A percentile compares a stretch with the other conserved stretches of the same genome.
These are phyloP conservation scores for Boletus rufocinnamomeus DNA, from an alignment of 768 basidiomycete genomes.

Conservation along the genomic window DNA sequence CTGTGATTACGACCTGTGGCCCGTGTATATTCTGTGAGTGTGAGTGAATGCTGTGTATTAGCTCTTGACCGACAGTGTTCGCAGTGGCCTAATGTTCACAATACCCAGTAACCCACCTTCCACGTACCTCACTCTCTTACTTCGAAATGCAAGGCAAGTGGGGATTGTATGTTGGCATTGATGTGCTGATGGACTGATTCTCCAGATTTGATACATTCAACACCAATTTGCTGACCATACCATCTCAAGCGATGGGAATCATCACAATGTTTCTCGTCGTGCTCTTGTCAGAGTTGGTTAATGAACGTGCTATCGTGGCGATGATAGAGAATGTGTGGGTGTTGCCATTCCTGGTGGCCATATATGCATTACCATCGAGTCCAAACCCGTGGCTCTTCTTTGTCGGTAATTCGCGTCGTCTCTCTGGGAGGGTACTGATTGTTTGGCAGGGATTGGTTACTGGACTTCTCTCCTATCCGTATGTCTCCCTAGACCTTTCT, in stretches of 20 bases:
- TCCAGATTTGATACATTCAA: constrained; percentile 58
- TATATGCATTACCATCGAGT: constrained; percentile 49
- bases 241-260: constrained; percentile 51
- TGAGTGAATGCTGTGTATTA: background rate
- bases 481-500: constrained; percentile 2
- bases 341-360: constrained; percentile 59
- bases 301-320: constrained; percentile 55
- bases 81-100: constrained; percentile 53
- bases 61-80: background rate
- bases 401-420: constrained; percentile 32
- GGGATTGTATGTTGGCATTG: background rate
- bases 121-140: constrained; percentile 59
- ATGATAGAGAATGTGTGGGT: constrained; percentile 60
- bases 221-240: constrained; percentile 63
- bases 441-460: constrained; percentile 41
- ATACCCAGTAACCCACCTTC: constrained; percentile 50
- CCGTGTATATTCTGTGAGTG: constrained; percentile 53
- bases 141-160: constrained; percentile 52
- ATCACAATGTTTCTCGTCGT: constrained; percentile 53
- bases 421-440: background rate
- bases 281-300: constrained; percentile 50
- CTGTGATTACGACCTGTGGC: constrained; percentile 68
- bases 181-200: background rate
- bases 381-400: constrained; percentile 57
- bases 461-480: constrained; percentile 49